A percentile compares a stretch with the other conserved stretches of the same genome.
Evolutionary conservation across 306 rosid genomes (phyloP).

Genomic region (Glycyrrhiza uralensis): DNA sequence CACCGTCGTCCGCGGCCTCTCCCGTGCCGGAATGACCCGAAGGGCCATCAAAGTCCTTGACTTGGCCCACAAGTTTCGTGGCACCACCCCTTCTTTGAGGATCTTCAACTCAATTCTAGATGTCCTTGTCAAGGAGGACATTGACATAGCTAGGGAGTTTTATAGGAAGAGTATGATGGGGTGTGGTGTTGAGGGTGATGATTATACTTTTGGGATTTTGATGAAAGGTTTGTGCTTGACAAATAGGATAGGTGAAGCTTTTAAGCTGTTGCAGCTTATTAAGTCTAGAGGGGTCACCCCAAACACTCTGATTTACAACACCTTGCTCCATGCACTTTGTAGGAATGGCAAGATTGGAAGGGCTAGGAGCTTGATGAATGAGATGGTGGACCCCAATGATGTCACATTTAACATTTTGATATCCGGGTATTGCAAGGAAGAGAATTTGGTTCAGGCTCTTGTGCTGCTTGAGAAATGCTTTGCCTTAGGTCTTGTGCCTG

Average conservation of each 20-base stretch:
- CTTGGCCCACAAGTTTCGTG: conserved; percentile 45
- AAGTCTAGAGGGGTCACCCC: conserved; percentile 54
- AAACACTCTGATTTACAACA: conserved; percentile 63
- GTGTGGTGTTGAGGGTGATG: conserved; percentile 54
- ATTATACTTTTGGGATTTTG: conserved; percentile 63
- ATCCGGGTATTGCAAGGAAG: conserved; percentile 60
- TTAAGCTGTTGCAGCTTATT: conserved; percentile 70
- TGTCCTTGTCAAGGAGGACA: conserved; percentile 69
- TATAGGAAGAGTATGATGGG: conserved; percentile 71
- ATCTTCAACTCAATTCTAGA: conserved; percentile 62
- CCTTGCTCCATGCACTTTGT: conserved; percentile 73
- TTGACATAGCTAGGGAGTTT: conserved; percentile 75
- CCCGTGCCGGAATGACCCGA: conserved; percentile 47
- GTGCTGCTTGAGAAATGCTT: conserved; percentile 69
- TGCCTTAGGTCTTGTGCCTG: conserved; percentile 55
- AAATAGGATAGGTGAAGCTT: conserved; percentile 65
- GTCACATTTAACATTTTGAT: conserved; percentile 66
- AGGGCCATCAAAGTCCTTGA: conserved; percentile 46
- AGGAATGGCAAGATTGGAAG: conserved; percentile 70
- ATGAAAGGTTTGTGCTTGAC: conserved; percentile 80
- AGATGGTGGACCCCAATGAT: conserved; percentile 56
- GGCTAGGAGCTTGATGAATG: conserved; percentile 82
- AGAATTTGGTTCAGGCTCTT: conserved; percentile 66
- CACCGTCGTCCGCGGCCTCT: conserved; percentile 56
- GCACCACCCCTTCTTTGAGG: conserved; percentile 52